Conservation (phyloP, 495 filamentous ascomycete genomes). For the Penicillium desertorum region DNA sequence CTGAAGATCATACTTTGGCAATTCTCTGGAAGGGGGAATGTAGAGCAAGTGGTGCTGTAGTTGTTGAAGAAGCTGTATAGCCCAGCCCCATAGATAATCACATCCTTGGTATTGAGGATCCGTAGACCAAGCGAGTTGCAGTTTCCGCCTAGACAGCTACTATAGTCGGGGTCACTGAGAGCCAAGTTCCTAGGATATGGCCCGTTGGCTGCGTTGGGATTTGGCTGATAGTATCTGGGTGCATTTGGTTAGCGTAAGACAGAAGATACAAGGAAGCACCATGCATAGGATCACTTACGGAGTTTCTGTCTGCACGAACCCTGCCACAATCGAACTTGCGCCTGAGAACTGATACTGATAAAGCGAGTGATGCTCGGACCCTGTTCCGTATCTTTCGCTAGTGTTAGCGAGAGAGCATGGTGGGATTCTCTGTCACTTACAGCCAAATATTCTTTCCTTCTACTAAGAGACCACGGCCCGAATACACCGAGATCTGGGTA, state of each 20-base stretch:
- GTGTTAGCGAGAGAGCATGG: conserved; percentile 10
- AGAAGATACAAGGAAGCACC: background rate
- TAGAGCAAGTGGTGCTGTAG: conserved; percentile 50
- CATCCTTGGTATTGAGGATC: conserved; percentile 55
- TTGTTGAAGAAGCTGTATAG: conserved; percentile 75
- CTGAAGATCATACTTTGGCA: conserved; percentile 66
- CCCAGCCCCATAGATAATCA: conserved; percentile 69
- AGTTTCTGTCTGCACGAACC: conserved; percentile 82
- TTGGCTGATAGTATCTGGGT: conserved; percentile 60
- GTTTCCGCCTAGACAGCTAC: conserved; percentile 47
- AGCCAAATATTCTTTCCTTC: conserved; percentile 62
- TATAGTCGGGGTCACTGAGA: conserved; percentile 62
- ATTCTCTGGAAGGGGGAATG: conserved; percentile 42
- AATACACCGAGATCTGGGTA: conserved; percentile 66
- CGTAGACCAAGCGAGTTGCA: conserved; percentile 68
- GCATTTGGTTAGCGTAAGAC: background rate
- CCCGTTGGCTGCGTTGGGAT: conserved; percentile 54
- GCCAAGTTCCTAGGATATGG: conserved; percentile 51
- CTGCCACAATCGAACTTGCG: conserved; percentile 68
- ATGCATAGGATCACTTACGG: conserved; percentile 38
- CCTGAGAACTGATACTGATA: conserved; percentile 79
- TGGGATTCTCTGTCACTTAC: conserved; percentile 23
- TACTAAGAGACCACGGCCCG: conserved; percentile 64
- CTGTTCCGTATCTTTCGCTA: conserved; percentile 57
- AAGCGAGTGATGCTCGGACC: conserved; percentile 72